Evolutionary conservation across 257 asterid species (phyloP), one percentile per base, ranked within the genome.

Genomic region (Hygrophila difformis): DNA sequence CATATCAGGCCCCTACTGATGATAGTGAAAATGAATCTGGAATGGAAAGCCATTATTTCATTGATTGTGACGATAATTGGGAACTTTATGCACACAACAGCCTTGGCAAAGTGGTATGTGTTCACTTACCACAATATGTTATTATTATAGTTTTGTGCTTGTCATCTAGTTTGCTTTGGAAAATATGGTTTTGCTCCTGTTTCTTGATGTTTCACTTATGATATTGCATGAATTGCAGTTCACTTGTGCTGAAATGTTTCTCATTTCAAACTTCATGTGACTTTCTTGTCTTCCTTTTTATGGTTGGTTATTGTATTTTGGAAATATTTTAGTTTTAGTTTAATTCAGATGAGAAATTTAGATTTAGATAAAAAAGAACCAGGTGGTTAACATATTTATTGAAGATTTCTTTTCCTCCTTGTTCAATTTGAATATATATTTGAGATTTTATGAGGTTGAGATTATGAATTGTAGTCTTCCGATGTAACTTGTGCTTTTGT

Each of bases 11-110:
- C 31, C 76, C 93, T 46, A 39, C 49, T 61, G 47, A 48, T 51
- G 77, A 76, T 52, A 67, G 46, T 44, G 89, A 73, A 44, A 76
- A 64, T 66, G 41, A 48, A 47, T 70, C 87, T 35, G 87, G 71
- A 52, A 18, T 66, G 23, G 87, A 69, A 61, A 70, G 68, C 41
- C 72, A 53, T 58, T 85, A 84, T 64, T 85, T 66, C 65, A 82
- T 89, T 47, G 98, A 85, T 59, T 79, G 81, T 61, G 96, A 89
- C 38, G 97, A 82, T 53, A 93, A 89, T 44, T 82, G 93, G 93
- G 85, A 75, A 63, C 49, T 89, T 15, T 85, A 85, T 58, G 96
- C 88, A 2, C 93, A 89, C 74, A 77, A 44, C 63, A 72, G 77
- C 69, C 87, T 75, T 22, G 94, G 93, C 36, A 73, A 75, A 62